These are phyloP conservation scores for Trametes versicolor DNA, from an alignment of 1,284 basidiomycete genomes.

Conservation along the genomic window DNA sequence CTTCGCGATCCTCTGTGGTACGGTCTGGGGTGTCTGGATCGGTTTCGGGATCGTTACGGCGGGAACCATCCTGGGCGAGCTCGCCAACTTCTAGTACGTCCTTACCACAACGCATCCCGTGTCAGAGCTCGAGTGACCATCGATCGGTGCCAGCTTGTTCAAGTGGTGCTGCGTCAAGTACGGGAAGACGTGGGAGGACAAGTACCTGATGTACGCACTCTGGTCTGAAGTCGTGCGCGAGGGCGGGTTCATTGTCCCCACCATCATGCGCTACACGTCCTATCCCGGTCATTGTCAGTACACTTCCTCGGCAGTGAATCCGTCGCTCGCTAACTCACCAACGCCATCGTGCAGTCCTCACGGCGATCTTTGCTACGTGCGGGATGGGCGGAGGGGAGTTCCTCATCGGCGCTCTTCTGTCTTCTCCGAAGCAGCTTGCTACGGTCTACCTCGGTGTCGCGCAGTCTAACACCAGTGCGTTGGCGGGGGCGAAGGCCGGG, in stretches of 20 bases:
- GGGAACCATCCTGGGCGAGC: conserved; percentile 73
- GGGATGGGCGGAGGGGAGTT: conserved; percentile 81
- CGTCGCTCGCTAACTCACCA: conserved; percentile 4
- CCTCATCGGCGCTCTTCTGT: conserved; percentile 73
- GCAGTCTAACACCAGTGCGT: conserved; percentile 49
- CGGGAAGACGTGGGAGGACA: conserved; percentile 76
- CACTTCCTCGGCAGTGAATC: too few relatives aligned
- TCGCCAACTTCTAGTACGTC: conserved; percentile 74
- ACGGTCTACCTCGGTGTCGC: conserved; percentile 80
- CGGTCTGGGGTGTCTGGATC: conserved; percentile 76
- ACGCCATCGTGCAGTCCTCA: conserved; percentile 54
- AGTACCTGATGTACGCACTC: conserved; percentile 78
- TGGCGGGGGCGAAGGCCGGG: conserved; percentile 58
- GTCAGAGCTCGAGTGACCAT: neutral
- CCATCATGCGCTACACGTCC: conserved; percentile 77
- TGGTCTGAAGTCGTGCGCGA: conserved; percentile 79
- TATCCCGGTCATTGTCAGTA: conserved; percentile 78
- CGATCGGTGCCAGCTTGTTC: conserved; percentile 58
- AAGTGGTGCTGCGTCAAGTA: conserved; percentile 67
- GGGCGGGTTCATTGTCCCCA: conserved; percentile 81
- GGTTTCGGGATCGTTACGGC: conserved; percentile 75
- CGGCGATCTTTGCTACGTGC: conserved; percentile 82
- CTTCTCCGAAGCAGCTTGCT: conserved; percentile 81
- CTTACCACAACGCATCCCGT: conserved; percentile 15
- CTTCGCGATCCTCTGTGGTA: conserved; percentile 74